Conservation (phyloP, 1,284 basidiomycete genomes). For the Coniferiporia sulphurascens region DNA sequence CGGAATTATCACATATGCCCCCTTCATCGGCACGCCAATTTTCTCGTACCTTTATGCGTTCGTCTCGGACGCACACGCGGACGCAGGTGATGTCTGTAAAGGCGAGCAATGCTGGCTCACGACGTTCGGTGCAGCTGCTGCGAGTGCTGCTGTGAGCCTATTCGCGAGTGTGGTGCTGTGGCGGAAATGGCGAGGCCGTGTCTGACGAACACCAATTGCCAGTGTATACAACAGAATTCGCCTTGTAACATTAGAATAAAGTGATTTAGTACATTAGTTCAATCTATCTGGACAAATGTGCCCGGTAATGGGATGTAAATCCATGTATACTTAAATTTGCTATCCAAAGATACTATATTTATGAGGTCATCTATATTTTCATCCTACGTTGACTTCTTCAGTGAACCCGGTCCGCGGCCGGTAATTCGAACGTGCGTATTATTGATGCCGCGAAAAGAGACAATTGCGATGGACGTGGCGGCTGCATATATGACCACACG, state of each 20-base stretch:
- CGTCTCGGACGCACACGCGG: conserved; percentile 46
- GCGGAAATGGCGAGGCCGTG: conserved; percentile 52
- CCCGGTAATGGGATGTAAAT: too few relatives aligned
- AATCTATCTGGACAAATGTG: too few relatives aligned
- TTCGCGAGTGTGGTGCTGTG: conserved; percentile 46
- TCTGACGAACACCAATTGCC: conserved; percentile 30
- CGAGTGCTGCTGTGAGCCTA: conserved; percentile 40
- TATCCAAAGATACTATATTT: too few relatives aligned
- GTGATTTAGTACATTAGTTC: too few relatives aligned
- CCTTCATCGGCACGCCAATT: conserved; percentile 64
- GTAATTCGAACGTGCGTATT: conserved; percentile 30
- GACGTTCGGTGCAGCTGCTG: conserved; percentile 54
- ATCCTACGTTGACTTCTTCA: neutral
- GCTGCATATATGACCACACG: conserved; percentile 60
- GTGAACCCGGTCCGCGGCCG: neutral
- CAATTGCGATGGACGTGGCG: conserved; percentile 46
- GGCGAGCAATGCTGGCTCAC: conserved; percentile 58
- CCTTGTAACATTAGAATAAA: too few relatives aligned
- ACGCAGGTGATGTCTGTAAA: conserved; percentile 42
- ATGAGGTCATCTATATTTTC: too few relatives aligned
- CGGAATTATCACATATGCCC: conserved; percentile 65
- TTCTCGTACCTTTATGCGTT: conserved; percentile 77
- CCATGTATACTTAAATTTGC: too few relatives aligned
- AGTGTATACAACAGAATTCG: too few relatives aligned
- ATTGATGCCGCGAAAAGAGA: conserved; percentile 56